These are phyloP conservation scores for Gymnopus androsaceus DNA, from an alignment of 1,284 basidiomycete genomes.

Conservation along the genomic window DNA sequence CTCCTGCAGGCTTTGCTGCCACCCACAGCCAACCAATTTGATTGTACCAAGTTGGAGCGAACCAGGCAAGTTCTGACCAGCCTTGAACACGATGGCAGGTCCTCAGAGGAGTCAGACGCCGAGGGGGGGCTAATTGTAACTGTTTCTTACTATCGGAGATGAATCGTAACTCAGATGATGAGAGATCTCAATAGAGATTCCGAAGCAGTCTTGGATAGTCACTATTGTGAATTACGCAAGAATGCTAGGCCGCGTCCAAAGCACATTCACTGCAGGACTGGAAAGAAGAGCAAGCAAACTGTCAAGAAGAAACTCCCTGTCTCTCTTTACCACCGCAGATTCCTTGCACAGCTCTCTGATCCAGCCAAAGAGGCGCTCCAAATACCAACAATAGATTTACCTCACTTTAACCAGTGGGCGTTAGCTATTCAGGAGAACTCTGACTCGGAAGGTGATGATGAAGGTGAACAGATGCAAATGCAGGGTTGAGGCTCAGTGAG, in stretches of 20 bases:
- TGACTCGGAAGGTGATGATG: neutral
- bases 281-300: neutral
- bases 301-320: neutral
- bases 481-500: no score
- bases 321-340: neutral
- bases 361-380: neutral
- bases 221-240: neutral
- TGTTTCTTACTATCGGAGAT: neutral
- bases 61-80: neutral
- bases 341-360: neutral
- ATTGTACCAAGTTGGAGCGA: neutral
- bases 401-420: neutral
- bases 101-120: neutral
- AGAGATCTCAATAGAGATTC: neutral
- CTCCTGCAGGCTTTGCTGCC: no score
- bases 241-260: neutral
- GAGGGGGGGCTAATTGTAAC: neutral
- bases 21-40: neutral
- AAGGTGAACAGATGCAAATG: neutral
- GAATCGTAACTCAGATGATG: neutral
- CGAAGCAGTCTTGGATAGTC: neutral
- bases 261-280: neutral
- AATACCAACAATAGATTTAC: neutral
- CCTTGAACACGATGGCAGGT: neutral
- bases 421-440: neutral